phyloP scores from a whole-genome alignment of 2,329 filamentous ascomycete species.

The Drechslerella stenobrocha region DNA sequence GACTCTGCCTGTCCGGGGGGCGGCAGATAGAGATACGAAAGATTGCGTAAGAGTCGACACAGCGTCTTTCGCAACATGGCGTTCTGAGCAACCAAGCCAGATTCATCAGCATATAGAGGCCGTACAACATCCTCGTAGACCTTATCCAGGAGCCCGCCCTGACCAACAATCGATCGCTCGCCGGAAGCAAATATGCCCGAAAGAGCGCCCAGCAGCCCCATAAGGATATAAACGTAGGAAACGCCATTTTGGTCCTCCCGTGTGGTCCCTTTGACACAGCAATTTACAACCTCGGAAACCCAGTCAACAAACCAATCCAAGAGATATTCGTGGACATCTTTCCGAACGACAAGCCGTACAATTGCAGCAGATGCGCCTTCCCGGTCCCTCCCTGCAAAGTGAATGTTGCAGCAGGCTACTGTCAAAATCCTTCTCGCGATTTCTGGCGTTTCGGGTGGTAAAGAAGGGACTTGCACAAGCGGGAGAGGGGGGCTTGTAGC shows the following conservation, averaged over 20 bases:
- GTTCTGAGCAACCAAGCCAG: conserved; percentile 29
- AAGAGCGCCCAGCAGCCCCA: conserved; percentile 49
- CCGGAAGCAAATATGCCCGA: conserved; percentile 51
- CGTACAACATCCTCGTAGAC: conserved; percentile 32
- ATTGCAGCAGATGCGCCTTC: conserved; percentile 83
- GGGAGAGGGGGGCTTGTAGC: conserved; percentile 51
- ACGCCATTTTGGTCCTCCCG: conserved; percentile 38
- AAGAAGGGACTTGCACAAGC: conserved; percentile 8
- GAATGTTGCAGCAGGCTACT: conserved; percentile 61
- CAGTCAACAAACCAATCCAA: conserved; percentile 64
- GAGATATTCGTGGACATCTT: conserved; percentile 80
- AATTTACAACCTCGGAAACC: conserved; percentile 16
- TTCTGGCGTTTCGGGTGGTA: conserved; percentile 23
- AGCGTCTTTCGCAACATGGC: conserved; percentile 43
- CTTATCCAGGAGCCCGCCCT: conserved; percentile 17
- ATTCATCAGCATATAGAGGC: conserved; percentile 30
- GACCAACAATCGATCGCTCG: conserved; percentile 41
- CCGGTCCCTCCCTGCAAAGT: conserved; percentile 78
- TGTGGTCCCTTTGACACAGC: conserved; percentile 32
- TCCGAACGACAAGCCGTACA: conserved; percentile 77
- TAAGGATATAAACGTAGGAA: conserved; percentile 50
- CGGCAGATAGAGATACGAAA: conserved; percentile 39
- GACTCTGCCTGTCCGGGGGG: conserved; percentile 23
- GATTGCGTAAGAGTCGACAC: conserved; percentile 36
- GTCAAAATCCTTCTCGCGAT: conserved; percentile 27